Evolutionary conservation across 495 filamentous ascomycete species (phyloP), one percentile per base, ranked within the genome.

Genomic region (Opeltia flavorubescens): DNA sequence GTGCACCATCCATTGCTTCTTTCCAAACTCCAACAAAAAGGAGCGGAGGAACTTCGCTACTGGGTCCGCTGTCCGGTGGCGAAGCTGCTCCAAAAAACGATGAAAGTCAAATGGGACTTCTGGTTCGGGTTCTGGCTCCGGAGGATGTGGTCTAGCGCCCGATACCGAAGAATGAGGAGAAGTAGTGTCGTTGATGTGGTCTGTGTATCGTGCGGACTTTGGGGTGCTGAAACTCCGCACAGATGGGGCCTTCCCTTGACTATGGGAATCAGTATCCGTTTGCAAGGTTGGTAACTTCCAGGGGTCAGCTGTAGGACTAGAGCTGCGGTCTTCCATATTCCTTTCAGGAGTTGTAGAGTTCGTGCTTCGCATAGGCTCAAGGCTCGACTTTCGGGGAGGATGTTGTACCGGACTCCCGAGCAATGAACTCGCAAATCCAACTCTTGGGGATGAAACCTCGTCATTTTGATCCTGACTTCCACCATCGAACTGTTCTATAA

Each of bases 1-100:
- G 58, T 96, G 91, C 6, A 94, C 91, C 89, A 94, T 93, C 91
- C 91, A 99, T 62, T 95, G 93, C 54, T 86, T 85, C 65, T 99
- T 99, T 9, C 82, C 86, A 65, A 99, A 99, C 61, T 96, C 91
- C 29, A 76, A 72, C 11, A 99, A 68, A 58, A 99, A 99, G 5
- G 89, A 95, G 38, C 89, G 81, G 17, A 99, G 74, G 59, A 94
- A 99, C 52, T 86, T 84, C 11, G 91, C 93, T 1, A 99, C 89
- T 4, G 91, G 93, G 55, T 99, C 91, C 15, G 91, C 93, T 20
- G 89, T 94, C 41, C 89, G 82, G 63, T 96, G 89, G 44, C 91
- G 80, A 24, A 99, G 69, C 59, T 99, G 91, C 56, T 94, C 89
- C 44, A 99, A 64, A 57, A 99, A 99, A 5, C 91, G 77, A 63